Percentiles rank a stretch among this genome's conserved stretches.
Evolutionary conservation across 495 filamentous ascomycete species (phyloP).

Genomic region (Sporormia fimetaria): DNA sequence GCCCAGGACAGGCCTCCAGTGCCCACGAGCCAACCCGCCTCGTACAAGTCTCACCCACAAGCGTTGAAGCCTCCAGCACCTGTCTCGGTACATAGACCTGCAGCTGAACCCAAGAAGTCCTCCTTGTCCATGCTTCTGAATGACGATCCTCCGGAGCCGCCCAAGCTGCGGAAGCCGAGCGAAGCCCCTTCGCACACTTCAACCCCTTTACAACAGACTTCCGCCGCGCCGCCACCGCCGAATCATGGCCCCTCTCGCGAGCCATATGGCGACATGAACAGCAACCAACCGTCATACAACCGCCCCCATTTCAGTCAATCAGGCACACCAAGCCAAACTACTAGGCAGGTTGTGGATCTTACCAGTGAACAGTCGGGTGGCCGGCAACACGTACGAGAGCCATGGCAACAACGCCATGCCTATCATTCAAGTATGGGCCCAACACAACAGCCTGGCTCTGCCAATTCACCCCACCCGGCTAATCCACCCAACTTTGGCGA

Average conservation of each 20-base stretch:
- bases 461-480: conserved; percentile 10
- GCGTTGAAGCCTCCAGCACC: neutral
- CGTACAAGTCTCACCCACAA: conserved; percentile 3
- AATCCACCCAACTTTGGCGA: conserved; percentile 9
- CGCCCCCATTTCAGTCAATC: conserved; percentile 12
- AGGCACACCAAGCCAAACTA: conserved; percentile 1
- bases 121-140: conserved; percentile 22
- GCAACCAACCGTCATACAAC: conserved; percentile 5
- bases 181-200: conserved; percentile 22
- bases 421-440: conserved; percentile 13
- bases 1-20: conserved; percentile 7
- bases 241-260: conserved; percentile 11
- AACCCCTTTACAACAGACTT: conserved; percentile 20
- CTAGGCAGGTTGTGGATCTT: conserved; percentile 14
- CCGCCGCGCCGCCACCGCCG: conserved; percentile 20
- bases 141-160: conserved; percentile 23
- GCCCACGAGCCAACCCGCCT: conserved; percentile 8
- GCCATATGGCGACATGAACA: conserved; percentile 6
- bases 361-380: conserved; percentile 9
- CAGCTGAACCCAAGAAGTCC: conserved; percentile 23
- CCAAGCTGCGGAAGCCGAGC: conserved; percentile 19
- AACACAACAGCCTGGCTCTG: conserved; percentile 4
- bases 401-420: conserved; percentile 9
- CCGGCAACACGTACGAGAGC: conserved; percentile 4
- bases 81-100: conserved; percentile 14